Evolutionary conservation across 2,329 filamentous ascomycete genomes (phyloP), one percentile per base, ranked within the genome.

Genomic region (Rhynchosporium secalis): DNA sequence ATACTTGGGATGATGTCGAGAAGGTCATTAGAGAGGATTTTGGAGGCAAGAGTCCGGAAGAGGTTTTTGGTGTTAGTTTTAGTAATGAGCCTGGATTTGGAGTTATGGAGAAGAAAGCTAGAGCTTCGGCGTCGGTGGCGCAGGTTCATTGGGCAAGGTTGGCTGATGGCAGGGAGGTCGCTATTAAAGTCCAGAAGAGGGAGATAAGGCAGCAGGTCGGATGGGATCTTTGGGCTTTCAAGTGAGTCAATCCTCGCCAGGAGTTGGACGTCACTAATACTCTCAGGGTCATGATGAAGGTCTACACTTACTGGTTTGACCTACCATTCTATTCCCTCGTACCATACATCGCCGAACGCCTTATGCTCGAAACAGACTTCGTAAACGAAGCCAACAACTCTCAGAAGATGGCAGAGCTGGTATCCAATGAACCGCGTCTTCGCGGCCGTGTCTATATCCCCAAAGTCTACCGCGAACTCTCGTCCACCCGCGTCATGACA

Each of bases 71-170:
- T 0, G 87, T 97, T 26, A 92, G 89, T 70, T 96, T 96, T 73
- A 80, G 80, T 0, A 86, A 88, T 2, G 86, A 86, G 56, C 75
- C 80, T n/a, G 79, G 78, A 0, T 86, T 82, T 65, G 87, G 87
- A 0, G 78, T 88, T 1, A 89, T 90, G 85, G 87, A 90, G 75
- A 86, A 79, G 78, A 91, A 78, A 76, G 90, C 79, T 74, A 85
- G 80, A 80, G 89, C 70, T 60, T 87, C 66, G 72, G 95, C 95
- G 2, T 96, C 91, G 75, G 94, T 99, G 8, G 95, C 95, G 1
- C 95, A 98, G 77, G 95, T 99, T 1, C 95, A 98, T 75, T 97
- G 94, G 92, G 95, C 95, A 7, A 81, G 88, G 64, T 76, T 98
- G 61, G 78, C 86, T 3, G 94, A 98, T 77, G 95, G 95, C 0